Conservation (phyloP, 768 basidiomycete genomes). For the Termitomyces bulborhizus region DNA sequence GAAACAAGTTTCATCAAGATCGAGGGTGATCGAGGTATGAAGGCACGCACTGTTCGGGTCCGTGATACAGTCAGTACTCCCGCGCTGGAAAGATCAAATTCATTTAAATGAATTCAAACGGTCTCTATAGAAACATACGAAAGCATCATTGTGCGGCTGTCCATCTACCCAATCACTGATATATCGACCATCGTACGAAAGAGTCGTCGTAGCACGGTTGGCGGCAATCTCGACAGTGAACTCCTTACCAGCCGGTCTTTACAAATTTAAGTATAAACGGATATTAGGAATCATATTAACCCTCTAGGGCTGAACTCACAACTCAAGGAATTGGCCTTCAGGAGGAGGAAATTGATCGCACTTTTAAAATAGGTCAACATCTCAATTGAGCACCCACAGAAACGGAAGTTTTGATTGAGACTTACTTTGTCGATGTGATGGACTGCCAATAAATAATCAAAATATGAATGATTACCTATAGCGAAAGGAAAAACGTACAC, state of each 20-base stretch:
- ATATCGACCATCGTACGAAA: constrained; percentile 34
- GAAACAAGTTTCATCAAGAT: background rate
- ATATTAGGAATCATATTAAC: background rate
- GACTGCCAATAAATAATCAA: constrained; percentile 17
- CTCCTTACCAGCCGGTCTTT: constrained; percentile 40
- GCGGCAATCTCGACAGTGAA: constrained; percentile 45
- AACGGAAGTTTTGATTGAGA: background rate
- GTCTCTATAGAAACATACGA: constrained; percentile 24
- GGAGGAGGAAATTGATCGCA: constrained; percentile 38
- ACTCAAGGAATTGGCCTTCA: constrained; percentile 32
- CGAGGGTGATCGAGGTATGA: background rate
- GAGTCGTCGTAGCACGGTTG: constrained; percentile 41
- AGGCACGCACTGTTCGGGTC: constrained; percentile 39
- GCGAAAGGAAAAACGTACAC: constrained; percentile 23
- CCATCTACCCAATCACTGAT: constrained; percentile 43
- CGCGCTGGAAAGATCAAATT: background rate
- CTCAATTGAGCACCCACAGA: background rate
- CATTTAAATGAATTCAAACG: background rate
- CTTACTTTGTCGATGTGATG: constrained; percentile 30
- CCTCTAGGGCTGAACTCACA: constrained; percentile 24
- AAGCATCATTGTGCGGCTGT: constrained; percentile 33
- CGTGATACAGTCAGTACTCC: constrained; percentile 38
- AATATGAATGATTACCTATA: background rate
- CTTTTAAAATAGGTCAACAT: constrained; percentile 15
- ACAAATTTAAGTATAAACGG: background rate